Conservation (phyloP, 768 basidiomycete species). For the Suillus clintonianus region DNA sequence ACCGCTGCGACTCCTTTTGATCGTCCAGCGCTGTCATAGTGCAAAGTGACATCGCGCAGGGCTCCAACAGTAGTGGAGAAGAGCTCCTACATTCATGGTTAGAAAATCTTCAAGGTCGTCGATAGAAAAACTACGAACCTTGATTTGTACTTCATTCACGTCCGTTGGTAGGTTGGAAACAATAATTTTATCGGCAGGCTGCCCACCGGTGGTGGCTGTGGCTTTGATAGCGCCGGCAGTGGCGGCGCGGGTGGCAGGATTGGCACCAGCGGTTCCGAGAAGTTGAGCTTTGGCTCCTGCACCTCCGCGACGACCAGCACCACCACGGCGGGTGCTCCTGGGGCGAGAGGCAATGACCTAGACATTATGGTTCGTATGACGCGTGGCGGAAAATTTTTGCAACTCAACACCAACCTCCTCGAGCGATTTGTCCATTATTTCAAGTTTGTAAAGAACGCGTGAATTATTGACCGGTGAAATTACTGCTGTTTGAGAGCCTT, state of each 20-base stretch:
- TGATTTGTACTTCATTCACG: conserved; percentile 92
- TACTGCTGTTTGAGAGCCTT: background rate
- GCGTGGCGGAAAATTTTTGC: conserved; percentile 15
- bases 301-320: conserved; percentile 42
- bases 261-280: conserved; percentile 53
- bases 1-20: conserved; percentile 92
- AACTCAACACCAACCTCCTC: conserved; percentile 63
- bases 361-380: conserved; percentile 22
- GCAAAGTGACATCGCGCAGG: conserved; percentile 78
- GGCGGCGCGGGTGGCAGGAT: conserved; percentile 56
- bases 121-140: conserved; percentile 48
- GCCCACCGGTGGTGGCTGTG: conserved; percentile 40
- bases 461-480: background rate
- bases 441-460: background rate
- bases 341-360: conserved; percentile 73
- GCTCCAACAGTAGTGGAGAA: conserved; percentile 91
- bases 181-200: conserved; percentile 83
- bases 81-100: conserved; percentile 66
- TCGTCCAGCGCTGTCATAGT: conserved; percentile 81
- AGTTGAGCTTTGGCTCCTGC: conserved; percentile 56
- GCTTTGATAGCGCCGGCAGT: conserved; percentile 44
- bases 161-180: conserved; percentile 92
- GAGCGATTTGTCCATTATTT: conserved; percentile 76
- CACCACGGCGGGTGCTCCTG: conserved; percentile 44
- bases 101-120: conserved; percentile 4